Evolutionary conservation across 345 rosid species (phyloP).

Genomic region (Euclidium syriacum): DNA sequence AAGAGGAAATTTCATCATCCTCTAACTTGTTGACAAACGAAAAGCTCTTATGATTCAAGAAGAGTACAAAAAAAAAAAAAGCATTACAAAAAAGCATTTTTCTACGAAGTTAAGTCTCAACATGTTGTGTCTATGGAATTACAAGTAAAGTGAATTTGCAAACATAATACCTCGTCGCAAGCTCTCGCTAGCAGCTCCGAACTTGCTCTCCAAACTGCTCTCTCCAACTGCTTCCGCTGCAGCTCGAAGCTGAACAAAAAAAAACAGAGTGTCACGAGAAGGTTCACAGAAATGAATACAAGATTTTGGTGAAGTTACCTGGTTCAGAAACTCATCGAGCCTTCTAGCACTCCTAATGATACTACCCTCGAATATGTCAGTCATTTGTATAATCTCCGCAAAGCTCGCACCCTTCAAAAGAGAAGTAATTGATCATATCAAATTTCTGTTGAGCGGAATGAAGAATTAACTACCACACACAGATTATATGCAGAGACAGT

Average conservation of each 20-base stretch:
- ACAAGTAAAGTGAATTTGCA: constrained; percentile 81
- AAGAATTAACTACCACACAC: not conserved
- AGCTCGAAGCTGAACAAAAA: constrained; percentile 51
- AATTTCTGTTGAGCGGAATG: not conserved
- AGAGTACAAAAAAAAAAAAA: not conserved
- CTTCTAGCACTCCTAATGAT: constrained; percentile 90
- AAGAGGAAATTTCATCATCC: not conserved
- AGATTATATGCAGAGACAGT: not conserved
- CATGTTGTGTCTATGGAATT: constrained; percentile 1
- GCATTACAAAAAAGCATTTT: constrained; percentile 12
- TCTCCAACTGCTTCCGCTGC: constrained; percentile 97
- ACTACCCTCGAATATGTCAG: constrained; percentile 98
- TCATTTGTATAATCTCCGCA: constrained; percentile 91
- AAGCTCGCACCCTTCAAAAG: constrained; percentile 70
- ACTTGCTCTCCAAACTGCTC: constrained; percentile 60
- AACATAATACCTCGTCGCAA: constrained; percentile 89
- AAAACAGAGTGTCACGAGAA: constrained; percentile 5
- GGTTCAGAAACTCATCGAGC: constrained; percentile 94
- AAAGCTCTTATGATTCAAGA: not conserved
- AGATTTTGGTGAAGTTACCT: constrained; percentile 38
- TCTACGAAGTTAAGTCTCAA: not conserved
- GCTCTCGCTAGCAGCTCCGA: constrained; percentile 86
- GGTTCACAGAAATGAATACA: not conserved
- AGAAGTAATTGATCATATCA: constrained; percentile 17
- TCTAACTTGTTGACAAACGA: constrained; percentile 3